Base-by-base conservation (phyloP, 495 filamentous ascomycete species). In the Podospora appendiculata region DNA sequence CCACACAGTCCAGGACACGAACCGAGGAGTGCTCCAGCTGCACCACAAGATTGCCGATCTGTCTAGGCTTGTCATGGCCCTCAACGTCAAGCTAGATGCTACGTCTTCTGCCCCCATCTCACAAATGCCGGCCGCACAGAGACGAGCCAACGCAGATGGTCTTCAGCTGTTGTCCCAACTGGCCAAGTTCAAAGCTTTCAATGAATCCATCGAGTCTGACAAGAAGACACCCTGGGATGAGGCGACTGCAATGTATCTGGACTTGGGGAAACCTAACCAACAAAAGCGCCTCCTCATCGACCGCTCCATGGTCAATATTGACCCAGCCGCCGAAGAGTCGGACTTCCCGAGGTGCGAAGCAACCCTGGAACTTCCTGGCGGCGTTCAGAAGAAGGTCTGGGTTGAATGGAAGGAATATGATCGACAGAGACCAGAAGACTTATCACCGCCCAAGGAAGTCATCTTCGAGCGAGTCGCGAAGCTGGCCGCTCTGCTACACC, bases 401-500 rank as follows among this genome's bases (percentile, higher is more conserved):
- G 59, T 75, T 6, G 71, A 75, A 52, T 75, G 71, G 71, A 75
- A 72, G 55, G 70, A 73, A 41, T 75, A 73, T 45, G 71, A 73
- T 34, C 55, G 57, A 2, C 64, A 64, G 43, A 42, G 58, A 12
- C 66, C 66, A 13, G 58, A 55, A 8, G 66, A 69, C 43, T 41
- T 61, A 8, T 61, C 58, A 12, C 55, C 64, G 1, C 57, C 67
- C 41, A 65, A 70, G 52, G 45, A 59, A 8, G 63, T 67, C 18
- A 71, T 73, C 32, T 36, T 69, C 13, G 60, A 67, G 41, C 52
- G 70, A 14, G 70, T 73, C 9, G 49, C 53, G 4, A 70, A 68
- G 34, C 63, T 75, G 8, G 68, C 70, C 12, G 59, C 67, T 3
- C 60, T 75, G 25, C 62, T 75, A 14, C 61, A 69, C 55, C 68